Evolutionary conservation across 768 basidiomycete species (phyloP), one percentile per base, ranked within the genome.

Genomic region (Dioszegia crocea): DNA sequence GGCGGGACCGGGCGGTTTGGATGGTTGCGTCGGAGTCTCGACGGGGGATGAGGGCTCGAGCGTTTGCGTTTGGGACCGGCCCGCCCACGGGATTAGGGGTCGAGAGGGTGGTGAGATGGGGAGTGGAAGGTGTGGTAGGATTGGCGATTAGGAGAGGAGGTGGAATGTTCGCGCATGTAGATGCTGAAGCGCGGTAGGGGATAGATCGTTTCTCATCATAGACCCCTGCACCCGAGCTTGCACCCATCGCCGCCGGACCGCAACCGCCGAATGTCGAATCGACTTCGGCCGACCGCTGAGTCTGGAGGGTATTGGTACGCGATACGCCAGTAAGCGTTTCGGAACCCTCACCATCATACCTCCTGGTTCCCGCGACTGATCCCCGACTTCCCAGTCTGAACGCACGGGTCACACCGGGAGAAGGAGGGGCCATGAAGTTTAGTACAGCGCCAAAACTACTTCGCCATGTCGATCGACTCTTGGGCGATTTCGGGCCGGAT

Each of bases 391-490:
- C 49, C 14, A 51, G 16, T 39, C 23, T 36, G 49, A 51, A 51
- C 4, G 49, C 49, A 23, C 49, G 36, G 14, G 31, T 5, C 30
- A 19, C 8, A n/a, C 19, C 27, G 26, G 51, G 51, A 11, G 51
- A 53, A 17, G 38, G 38, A 11, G 51, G 51, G 5, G 6, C 51
- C 23, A 53, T 21, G 19, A 36, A 40, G 27, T 27, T 39, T 2
- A 53, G 16, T 5, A 53, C 12, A 24, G 51, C 51, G 12, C 51
- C 51, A 19, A 53, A 53, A n/a, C 51, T 53, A 16, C 23, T 26
- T 39, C 51, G 19, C 51, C 51, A 53, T 11, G 51, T 53, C 26
- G 51, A 53, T 10, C 38, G 36, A 4, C 27, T 26, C 9, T 24
- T 38, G 16, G 51, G 21, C 14, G 24, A 16, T 36, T 23, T 36